A percentile compares a stretch with the other conserved stretches of the same genome.
Conservation (phyloP, 805 yeast genomes). For the Brettanomyces sp. region DNA sequence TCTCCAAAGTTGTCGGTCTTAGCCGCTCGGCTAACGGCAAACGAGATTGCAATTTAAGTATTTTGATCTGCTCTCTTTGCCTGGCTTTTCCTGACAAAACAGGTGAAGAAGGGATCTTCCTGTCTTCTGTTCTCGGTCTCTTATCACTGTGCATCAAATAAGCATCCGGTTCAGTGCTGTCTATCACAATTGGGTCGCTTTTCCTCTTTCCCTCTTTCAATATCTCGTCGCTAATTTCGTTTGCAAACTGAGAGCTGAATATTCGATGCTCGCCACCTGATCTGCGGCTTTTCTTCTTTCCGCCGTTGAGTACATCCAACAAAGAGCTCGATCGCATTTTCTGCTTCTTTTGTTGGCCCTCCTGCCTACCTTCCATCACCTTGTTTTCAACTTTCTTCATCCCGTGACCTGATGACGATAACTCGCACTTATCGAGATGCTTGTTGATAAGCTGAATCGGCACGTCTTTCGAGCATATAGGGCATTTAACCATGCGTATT, state of each 20-base stretch:
- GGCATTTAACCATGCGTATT: slow-evolving; percentile 24
- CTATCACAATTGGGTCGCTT: background rate
- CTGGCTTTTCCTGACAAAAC: slow-evolving; percentile 2
- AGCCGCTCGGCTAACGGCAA: slow-evolving; percentile 67
- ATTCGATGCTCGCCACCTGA: background rate
- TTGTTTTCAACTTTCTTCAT: background rate
- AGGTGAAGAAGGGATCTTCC: background rate
- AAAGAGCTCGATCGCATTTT: background rate
- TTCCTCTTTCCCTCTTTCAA: background rate
- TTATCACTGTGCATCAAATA: background rate
- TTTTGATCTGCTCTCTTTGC: slow-evolving; percentile 2
- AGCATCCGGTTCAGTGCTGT: background rate
- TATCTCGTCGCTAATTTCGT: background rate
- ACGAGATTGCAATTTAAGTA: slow-evolving; percentile 14
- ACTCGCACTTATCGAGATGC: slow-evolving; percentile 26
- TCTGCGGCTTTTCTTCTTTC: background rate
- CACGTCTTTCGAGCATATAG: slow-evolving; percentile 23
- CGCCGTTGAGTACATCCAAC: background rate
- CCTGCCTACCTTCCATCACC: no score
- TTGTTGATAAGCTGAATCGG: slow-evolving; percentile 21
- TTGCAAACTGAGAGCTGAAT: background rate
- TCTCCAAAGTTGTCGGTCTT: slow-evolving; percentile 64
- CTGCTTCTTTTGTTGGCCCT: background rate
- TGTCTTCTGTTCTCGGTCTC: background rate
- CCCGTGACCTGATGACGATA: background rate